Evolutionary conservation across 179 eudicot species (phyloP), one percentile per base, ranked within the genome.

Genomic region (Sideroxylon spinosum): DNA sequence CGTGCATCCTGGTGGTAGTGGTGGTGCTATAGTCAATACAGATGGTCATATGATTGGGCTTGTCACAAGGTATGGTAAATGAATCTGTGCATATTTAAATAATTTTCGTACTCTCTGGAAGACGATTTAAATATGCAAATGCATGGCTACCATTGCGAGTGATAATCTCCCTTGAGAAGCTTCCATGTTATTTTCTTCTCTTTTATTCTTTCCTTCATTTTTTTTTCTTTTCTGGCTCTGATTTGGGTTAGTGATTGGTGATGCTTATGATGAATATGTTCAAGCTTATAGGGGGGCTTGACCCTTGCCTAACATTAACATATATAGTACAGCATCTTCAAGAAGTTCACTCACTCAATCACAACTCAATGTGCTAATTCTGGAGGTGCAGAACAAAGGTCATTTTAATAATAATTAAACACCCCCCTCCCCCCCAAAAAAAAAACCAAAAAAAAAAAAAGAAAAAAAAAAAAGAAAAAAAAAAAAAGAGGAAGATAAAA

Each of bases 1-100:
- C 78, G 99, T 95, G 49, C 95, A 95, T 86, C 98, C 98, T 73
- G 99, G 99, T 80, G 90, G 93, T 68, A 95, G 99, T 81, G 99
- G 99, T 19, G 99, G 99, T 77, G 95, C 95, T 46, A 89, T 95
- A 53, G 88, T 93, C 63, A 87, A 89, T 80, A 83, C 95, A 82
- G 79, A 85, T 62, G 99, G 99, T 80, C 86, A 68, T 77, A 87
- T 95, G 99, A 89, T 95, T 75, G 97, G 95, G 78, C 97, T 95
- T 37, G 97, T 95, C 78, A 95, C 99, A 44, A 95, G 99, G 99
- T 95, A 89, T 55, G 46, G 53, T 71, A 28, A 12, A 64, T 79
- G 26, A 14, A 67, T 59, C 46, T 71, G 74, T 16, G 22, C 44
- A 32, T 37, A 37, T 68, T 68, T 62, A 62, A 62, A 17, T 19